phyloP scores from a whole-genome alignment of 2,329 filamentous ascomycete genomes.

The Stromatinia cepivora region DNA sequence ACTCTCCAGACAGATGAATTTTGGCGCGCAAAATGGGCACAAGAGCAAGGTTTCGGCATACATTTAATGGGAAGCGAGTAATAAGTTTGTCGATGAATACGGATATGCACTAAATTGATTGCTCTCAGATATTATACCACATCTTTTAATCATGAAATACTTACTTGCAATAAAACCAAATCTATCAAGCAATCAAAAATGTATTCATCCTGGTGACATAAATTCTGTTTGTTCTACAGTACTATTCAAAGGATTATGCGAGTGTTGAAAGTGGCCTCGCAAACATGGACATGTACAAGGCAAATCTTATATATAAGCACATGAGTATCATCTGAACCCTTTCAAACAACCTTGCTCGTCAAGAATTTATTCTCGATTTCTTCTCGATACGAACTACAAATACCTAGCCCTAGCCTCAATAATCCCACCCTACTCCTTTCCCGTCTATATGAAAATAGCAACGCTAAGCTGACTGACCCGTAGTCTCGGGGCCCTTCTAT shows the following conservation, averaged over 20 bases:
- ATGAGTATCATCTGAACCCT: too few species aligned
- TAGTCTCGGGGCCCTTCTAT: neutral
- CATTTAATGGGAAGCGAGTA: neutral
- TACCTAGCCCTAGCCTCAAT: neutral
- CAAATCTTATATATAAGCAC: too few species aligned
- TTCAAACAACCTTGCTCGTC: too few species aligned
- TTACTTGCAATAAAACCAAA: neutral
- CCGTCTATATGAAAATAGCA: neutral
- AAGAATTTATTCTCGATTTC: too few species aligned
- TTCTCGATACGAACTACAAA: too few species aligned
- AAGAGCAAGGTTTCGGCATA: neutral
- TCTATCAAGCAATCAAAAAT: neutral
- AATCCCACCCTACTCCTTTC: neutral
- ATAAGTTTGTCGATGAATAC: neutral
- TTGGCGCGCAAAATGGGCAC: neutral
- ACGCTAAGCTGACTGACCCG: neutral
- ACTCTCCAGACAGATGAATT: neutral
- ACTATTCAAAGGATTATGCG: too few species aligned
- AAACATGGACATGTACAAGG: neutral
- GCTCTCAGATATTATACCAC: conserved; percentile 3
- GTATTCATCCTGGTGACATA: too few species aligned
- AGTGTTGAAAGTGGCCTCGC: neutral
- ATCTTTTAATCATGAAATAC: neutral
- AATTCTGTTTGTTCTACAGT: too few species aligned
- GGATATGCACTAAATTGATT: neutral